Evolutionary conservation across 768 basidiomycete genomes (phyloP), one percentile per base, ranked within the genome.

Genomic region (Stropharia rugosoannulata): DNA sequence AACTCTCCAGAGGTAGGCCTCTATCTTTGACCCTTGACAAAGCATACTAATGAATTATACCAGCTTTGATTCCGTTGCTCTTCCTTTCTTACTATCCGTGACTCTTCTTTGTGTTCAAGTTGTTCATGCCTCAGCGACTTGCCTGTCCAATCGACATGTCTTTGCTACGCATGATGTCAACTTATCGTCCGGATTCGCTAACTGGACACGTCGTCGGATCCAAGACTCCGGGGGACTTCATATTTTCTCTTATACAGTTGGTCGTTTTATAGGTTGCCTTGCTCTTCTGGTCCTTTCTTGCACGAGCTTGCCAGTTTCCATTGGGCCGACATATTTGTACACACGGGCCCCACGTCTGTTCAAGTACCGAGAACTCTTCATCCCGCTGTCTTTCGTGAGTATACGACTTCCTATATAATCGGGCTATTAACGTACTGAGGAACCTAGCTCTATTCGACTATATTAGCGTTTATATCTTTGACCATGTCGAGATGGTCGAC

Each of bases 391-490:
- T 5, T 64, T 55, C 37, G 60, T 61, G 51, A 57, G 25, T 13
- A n/a, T 19, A 9, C 13, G 38, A 27, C 19, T 37, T 27, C 18
- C n/a, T 2, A n/a, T 25, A 27, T 15, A 1, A 15, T 18, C 4
- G 47, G 38, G 8, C 11, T n/a, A 55, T 32, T 22, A 36, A 46
- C 7, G 16, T 49, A 29, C n/a, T 43, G 40, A 25, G 40, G 10
- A 15, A 29, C 38, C 8, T 41, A 81, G 80, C 54, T 62, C 19
- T 81, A 80, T 58, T 64, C 71, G 13, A 68, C 75, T 5, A 49
- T 80, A 32, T 63, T 79, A n/a, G 73, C 75, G 2, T 58, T 77
- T 41, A 54, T 77, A 9, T 65, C 76, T 5, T 59, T 79, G 11
- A 62, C 70, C 2, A 64, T 73, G 4, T 64, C 66, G 36, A 66